Evolutionary conservation across 2,329 filamentous ascomycete species (phyloP).

Genomic region (Ascochyta clinopodiicola): DNA sequence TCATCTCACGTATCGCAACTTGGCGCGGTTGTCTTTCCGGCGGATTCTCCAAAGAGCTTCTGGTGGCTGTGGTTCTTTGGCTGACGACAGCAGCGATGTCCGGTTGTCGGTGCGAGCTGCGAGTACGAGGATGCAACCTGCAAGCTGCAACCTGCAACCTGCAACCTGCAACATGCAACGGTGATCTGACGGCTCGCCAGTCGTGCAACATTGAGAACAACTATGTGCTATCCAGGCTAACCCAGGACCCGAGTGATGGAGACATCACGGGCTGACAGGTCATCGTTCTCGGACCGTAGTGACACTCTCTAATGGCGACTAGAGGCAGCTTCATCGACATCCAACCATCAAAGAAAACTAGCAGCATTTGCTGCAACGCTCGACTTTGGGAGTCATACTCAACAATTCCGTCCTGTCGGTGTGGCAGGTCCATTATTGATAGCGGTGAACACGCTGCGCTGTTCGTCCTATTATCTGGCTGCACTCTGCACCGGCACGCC

Average conservation of each 20-base stretch:
- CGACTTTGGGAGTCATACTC: conserved; percentile 9
- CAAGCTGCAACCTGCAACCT: neutral
- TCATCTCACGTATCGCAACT: neutral
- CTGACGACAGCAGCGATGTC: conserved; percentile 4
- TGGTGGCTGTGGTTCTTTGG: conserved; percentile 12
- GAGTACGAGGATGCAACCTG: conserved; percentile 5
- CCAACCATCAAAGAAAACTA: conserved; percentile 11
- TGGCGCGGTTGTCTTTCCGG: neutral
- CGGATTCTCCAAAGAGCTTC: conserved; percentile 1
- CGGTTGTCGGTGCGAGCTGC: conserved; percentile 16
- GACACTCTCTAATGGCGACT: neutral
- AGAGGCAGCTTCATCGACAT: conserved; percentile 3
- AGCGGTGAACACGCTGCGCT: conserved; percentile 15
- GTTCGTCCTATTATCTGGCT: conserved; percentile 9
- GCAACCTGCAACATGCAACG: neutral
- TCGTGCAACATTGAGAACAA: conserved; percentile 11
- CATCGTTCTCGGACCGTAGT: conserved; percentile 7
- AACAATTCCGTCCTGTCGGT: conserved; percentile 9
- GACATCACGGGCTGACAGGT: conserved; percentile 10
- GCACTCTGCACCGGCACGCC: conserved; percentile 11
- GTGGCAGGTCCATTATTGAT: conserved; percentile 3
- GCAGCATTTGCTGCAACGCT: neutral
- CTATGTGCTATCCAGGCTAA: conserved; percentile 2
- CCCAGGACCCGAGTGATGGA: neutral
- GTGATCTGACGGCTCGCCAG: conserved; percentile 15